A percentile compares a stretch with the other conserved stretches of the same genome.
Conservation (phyloP, 1,284 basidiomycete species). For the Apiotrichum laibachii region DNA sequence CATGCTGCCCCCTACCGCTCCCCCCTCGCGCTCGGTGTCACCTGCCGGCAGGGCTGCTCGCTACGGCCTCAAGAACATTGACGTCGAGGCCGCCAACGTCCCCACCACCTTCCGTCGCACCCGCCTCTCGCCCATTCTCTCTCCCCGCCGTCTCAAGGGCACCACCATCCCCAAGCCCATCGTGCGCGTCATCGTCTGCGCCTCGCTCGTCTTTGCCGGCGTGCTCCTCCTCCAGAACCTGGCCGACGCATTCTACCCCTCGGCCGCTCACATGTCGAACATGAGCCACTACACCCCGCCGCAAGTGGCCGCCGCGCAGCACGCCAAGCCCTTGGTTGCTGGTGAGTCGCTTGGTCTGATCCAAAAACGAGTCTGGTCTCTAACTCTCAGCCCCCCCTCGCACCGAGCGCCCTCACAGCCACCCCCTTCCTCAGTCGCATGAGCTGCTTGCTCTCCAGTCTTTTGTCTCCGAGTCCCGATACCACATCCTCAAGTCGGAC, state of each 20-base stretch:
- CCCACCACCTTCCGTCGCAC: not conserved
- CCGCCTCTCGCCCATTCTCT: constrained; percentile 3
- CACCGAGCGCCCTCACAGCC: constrained; percentile 26
- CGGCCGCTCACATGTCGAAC: not conserved
- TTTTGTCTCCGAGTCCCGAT: constrained; percentile 39
- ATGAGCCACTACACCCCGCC: not conserved
- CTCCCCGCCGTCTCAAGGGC: constrained; percentile 6
- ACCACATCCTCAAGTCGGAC: constrained; percentile 34
- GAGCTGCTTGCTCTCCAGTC: constrained; percentile 50
- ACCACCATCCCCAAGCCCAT: constrained; percentile 35
- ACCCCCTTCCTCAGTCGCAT: constrained; percentile 40
- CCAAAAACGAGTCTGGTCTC: not conserved
- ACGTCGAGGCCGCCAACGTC: constrained; percentile 15
- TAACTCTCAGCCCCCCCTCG: constrained; percentile 15
- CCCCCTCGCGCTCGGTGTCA: not conserved
- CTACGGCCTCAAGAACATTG: not conserved
- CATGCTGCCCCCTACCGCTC: not conserved
- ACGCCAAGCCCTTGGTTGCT: constrained; percentile 9
- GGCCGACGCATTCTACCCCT: not conserved
- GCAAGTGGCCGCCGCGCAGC: constrained; percentile 2
- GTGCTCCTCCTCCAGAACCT: constrained; percentile 20
- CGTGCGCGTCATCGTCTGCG: constrained; percentile 33
- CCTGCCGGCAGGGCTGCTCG: not conserved
- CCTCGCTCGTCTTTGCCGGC: constrained; percentile 26
- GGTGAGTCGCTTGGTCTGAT: constrained; percentile 10